Evolutionary conservation across 441 rosid species (phyloP), one percentile per base, ranked within the genome.

Genomic region (Euphorbia celastroides): DNA sequence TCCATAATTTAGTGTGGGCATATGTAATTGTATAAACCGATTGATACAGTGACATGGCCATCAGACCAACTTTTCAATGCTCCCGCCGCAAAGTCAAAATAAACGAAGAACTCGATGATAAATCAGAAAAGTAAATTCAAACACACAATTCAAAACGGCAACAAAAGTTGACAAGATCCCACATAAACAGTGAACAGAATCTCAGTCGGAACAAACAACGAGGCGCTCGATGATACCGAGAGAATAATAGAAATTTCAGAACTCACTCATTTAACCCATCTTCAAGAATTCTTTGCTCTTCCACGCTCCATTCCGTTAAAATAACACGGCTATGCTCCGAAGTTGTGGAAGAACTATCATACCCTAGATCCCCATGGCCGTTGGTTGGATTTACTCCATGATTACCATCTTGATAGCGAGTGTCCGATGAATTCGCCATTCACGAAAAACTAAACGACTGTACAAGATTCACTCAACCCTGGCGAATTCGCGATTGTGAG

Each of bases 261-360:
- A 69, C 90, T 75, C 65, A 88, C 90, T 69, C 36, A 20, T 56
- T 55, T 19, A 85, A 71, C 11, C 84, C 86, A 1, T 80, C 81
- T 64, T 85, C 90, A 44, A 88, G 85, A 17, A 84, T 57, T 20
- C 72, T 65, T 66, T 86, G 89, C 75, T 88, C 93, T 27, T 88
- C 85, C 7, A 65, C 3, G 28, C 74, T 78, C 93, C 90, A 88
- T 42, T 83, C 86, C 42, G 67, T 34, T 42, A 88, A 80, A 71
- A 85, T 80, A 54, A 83, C 90, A 0, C 82, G 88, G 66, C 82
- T 82, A 61, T 85, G 88, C 76, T 72, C 79, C 84, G 82, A 60
- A 14, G 62, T n/a, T 25, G 75, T 20, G 44, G 57, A 74, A 22
- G 77, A 73, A 67, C 72, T 72, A 22, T 75, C 85, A 0, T 64